Percentiles rank a stretch among this genome's conserved stretches.
These are phyloP conservation scores for Hypericum androsaemum DNA, from an alignment of 345 rosid genomes.

Conservation along the genomic window DNA sequence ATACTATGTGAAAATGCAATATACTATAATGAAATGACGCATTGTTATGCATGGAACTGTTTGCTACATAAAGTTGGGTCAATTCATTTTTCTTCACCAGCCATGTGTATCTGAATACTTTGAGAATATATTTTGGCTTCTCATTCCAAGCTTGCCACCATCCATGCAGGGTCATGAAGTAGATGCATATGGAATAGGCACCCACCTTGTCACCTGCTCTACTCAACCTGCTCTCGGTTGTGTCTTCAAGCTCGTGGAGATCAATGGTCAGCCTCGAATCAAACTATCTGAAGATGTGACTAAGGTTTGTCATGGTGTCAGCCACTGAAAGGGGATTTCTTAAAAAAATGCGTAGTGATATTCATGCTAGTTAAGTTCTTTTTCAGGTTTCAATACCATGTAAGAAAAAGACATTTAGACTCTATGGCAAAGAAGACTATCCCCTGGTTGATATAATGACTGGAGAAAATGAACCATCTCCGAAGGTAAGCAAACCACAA, in stretches of 20 bases:
- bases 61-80: too few species aligned
- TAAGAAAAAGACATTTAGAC: conserved; percentile 62
- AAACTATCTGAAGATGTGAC: conserved; percentile 97
- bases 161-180: conserved; percentile 76
- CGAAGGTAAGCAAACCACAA: conserved; percentile 43
- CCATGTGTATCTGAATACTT: too few species aligned
- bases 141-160: neutral
- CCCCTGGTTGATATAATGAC: conserved; percentile 92
- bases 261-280: conserved; percentile 81
- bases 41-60: too few species aligned
- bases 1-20: too few species aligned
- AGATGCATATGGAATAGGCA: conserved; percentile 87
- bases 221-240: conserved; percentile 94
- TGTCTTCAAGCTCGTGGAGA: conserved; percentile 97
- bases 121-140: neutral
- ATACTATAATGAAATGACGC: too few species aligned
- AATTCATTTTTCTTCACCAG: too few species aligned
- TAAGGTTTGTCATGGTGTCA: conserved; percentile 39
- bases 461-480: conserved; percentile 78
- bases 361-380: conserved; percentile 2
- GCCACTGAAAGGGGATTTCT: neutral
- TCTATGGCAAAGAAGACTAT: conserved; percentile 84
- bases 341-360: conserved; percentile 1
- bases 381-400: conserved; percentile 88
- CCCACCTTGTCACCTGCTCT: conserved; percentile 87